Evolutionary conservation across 176 grass and related monocot genomes (phyloP), one percentile per base, ranked within the genome.

Genomic region (Zea luxurians): DNA sequence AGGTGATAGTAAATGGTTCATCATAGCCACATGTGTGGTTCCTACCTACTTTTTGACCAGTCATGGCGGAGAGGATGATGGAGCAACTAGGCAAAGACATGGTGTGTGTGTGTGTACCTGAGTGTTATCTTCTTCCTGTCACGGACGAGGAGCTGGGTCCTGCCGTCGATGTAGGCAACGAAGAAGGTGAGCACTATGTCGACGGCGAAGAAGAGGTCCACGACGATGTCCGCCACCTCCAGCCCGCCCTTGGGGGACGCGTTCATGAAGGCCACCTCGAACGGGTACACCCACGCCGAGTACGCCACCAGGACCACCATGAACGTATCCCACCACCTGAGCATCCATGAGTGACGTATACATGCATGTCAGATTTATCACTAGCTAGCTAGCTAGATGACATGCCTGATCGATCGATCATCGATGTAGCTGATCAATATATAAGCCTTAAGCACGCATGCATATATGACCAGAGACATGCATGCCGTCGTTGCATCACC

Each of bases 271-370:
- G 96, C 96, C n/a, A 99, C 87, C 91, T 99, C 96, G 74, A 99
- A 99, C 18, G 92, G 92, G 83, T 95, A 99, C 53, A 99, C 92
- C 96, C 96, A 99, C 71, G 96, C 96, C 13, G 96, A 92, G 88
- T 99, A 99, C 2, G 86, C 90, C 75, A 99, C 96, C 37, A 99
- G 75, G 3, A 99, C 48, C 86, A 99, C 92, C 96, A 99, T 95
- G 73, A 95, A 92, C 47, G 96, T 86, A 68, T 99, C 96, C 96
- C 96, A 99, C 77, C 88, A 92, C 85, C 91, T 97, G 76, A 27
- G 48, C 41, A 42, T 42, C 21, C 9, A 49, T 16, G 34, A 27
- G 27, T 27, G 27, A 27, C 27, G 27, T 27, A 1, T 27, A 27
- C 1, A 27, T 27, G 27, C 27, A 27, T 27, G 27, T 27, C 27